Evolutionary conservation across 83 land plant genomes (phyloP).

Genomic region (Picea abies): DNA sequence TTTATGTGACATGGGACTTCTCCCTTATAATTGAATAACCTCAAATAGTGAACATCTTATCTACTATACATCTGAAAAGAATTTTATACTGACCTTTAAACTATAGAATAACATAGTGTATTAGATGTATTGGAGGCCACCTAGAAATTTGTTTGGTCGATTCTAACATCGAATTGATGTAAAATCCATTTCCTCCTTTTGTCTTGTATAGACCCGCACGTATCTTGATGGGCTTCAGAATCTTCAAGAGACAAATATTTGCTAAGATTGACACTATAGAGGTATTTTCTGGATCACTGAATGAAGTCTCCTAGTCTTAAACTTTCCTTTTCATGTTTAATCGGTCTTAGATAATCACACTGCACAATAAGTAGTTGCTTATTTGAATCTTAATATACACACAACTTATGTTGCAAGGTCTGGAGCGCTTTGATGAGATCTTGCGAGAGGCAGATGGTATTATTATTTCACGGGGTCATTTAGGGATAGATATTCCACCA

Average conservation of each 20-base stretch:
- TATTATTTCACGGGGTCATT: constrained; percentile 89
- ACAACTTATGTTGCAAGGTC: constrained; percentile 45
- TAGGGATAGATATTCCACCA: constrained; percentile 92
- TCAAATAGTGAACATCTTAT: too few relatives aligned
- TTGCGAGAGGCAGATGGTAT: constrained; percentile 94
- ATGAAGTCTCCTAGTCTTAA: background rate
- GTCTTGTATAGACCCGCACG: background rate
- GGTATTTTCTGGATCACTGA: constrained; percentile 27
- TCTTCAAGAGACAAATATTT: constrained; percentile 79
- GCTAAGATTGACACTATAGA: constrained; percentile 91
- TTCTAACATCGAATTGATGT: too few relatives aligned
- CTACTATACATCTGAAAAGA: too few relatives aligned
- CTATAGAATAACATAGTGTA: too few relatives aligned
- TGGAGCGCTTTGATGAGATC: constrained; percentile 89
- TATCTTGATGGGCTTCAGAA: constrained; percentile 41
- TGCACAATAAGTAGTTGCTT: background rate
- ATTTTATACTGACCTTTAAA: too few relatives aligned
- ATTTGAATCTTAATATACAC: background rate
- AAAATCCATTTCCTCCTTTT: background rate
- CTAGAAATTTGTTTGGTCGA: too few relatives aligned
- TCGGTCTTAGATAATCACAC: too few relatives aligned
- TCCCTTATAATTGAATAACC: too few relatives aligned
- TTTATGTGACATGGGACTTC: too few relatives aligned
- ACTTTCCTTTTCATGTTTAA: background rate
- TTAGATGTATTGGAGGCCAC: too few relatives aligned